Conservation (phyloP, 768 basidiomycete species). For the Udeniomyces megalosporus region DNA sequence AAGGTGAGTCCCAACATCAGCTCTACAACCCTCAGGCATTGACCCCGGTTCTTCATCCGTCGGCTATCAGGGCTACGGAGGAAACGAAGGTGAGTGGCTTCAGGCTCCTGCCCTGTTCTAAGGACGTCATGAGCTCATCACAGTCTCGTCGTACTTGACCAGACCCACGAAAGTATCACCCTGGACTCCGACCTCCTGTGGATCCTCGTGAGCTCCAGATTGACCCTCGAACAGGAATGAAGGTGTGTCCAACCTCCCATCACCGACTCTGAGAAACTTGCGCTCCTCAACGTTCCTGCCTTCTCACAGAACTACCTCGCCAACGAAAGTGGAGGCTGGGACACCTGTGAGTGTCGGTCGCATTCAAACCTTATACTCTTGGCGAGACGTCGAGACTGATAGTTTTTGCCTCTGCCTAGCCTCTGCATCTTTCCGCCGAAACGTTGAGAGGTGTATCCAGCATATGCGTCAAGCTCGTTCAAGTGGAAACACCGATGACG, state of each 20-base stretch:
- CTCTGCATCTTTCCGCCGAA: slow-evolving; percentile 35
- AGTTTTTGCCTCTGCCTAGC: no score
- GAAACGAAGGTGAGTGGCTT: neutral
- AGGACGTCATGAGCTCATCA: neutral
- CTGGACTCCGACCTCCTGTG: slow-evolving; percentile 62
- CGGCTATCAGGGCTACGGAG: slow-evolving; percentile 13
- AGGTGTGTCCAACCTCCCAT: slow-evolving; percentile 35
- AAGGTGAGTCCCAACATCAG: no score
- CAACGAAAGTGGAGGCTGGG: slow-evolving; percentile 58
- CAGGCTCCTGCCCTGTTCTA: neutral
- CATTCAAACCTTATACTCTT: no score
- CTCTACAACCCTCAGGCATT: neutral
- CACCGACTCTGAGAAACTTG: neutral
- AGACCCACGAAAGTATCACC: slow-evolving; percentile 63
- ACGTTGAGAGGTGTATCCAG: slow-evolving; percentile 61
- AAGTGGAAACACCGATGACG: slow-evolving; percentile 35
- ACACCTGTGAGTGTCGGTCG: no score
- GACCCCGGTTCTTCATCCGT: neutral
- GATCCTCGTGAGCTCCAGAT: slow-evolving; percentile 71
- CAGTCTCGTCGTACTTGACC: slow-evolving; percentile 34
- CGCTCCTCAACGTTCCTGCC: slow-evolving; percentile 24
- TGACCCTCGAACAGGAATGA: slow-evolving; percentile 76
- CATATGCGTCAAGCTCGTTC: slow-evolving; percentile 38
- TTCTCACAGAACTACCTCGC: slow-evolving; percentile 86
- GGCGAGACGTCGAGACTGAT: no score